These are phyloP conservation scores for Orbilia ellipsospora DNA, from an alignment of 2,329 filamentous ascomycete species.

Conservation along the genomic window DNA sequence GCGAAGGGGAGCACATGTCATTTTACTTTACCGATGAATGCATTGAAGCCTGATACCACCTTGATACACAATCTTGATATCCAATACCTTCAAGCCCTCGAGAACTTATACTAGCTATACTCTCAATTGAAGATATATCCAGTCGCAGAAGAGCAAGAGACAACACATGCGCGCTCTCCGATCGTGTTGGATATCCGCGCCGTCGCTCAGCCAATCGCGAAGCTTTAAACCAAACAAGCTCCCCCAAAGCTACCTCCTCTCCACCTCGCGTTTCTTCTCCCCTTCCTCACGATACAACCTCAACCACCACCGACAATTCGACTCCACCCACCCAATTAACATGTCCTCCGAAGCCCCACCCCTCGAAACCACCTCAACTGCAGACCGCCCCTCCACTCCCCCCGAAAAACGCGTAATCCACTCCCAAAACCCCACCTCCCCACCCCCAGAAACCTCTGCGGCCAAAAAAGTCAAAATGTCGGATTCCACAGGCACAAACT, in stretches of 20 bases:
- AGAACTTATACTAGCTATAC: neutral
- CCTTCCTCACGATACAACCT: neutral
- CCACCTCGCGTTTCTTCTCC: neutral
- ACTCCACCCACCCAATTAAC: conserved; percentile 24
- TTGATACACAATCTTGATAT: neutral
- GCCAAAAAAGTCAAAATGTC: conserved; percentile 56
- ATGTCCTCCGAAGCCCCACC: conserved; percentile 40
- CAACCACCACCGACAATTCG: neutral
- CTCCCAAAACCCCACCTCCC: conserved; percentile 61
- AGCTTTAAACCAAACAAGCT: conserved; percentile 52
- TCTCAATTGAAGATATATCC: neutral
- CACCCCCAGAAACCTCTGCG: conserved; percentile 53
- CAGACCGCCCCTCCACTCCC: conserved; percentile 57
- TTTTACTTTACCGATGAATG: no score
- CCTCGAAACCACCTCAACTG: conserved; percentile 51
- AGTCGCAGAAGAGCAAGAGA: neutral
- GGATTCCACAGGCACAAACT: conserved; percentile 21
- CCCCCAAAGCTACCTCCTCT: conserved; percentile 28
- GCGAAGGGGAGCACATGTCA: no score
- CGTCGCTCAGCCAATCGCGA: conserved; percentile 51
- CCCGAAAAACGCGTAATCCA: conserved; percentile 60
- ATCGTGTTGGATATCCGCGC: conserved; percentile 47
- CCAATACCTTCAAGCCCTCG: no score
- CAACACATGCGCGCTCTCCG: conserved; percentile 44
- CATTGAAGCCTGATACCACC: neutral